A percentile compares a stretch with the other conserved stretches of the same genome.
Conservation (phyloP, 768 basidiomycete species). For the Porphyrellus cyaneotinctus region DNA sequence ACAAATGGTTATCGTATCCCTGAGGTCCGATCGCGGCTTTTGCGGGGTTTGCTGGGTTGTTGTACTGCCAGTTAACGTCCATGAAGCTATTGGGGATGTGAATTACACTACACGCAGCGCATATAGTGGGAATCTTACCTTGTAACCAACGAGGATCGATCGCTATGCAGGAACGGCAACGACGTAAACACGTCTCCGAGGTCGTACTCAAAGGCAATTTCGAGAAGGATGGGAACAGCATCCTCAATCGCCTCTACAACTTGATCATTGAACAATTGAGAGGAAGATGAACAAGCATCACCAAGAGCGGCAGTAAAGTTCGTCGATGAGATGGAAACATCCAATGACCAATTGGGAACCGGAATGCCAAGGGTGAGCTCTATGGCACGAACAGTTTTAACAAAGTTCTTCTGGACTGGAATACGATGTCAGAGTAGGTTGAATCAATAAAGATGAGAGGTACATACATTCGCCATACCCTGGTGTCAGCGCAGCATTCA, state of each 20-base stretch:
- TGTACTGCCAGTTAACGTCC: conserved; percentile 75
- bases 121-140: conserved; percentile 29
- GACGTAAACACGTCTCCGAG: conserved; percentile 25
- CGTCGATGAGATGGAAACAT: conserved; percentile 18
- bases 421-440: neutral
- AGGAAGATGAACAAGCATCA: conserved; percentile 9
- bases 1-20: conserved; percentile 75
- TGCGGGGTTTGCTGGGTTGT: conserved; percentile 67
- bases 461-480: conserved; percentile 64
- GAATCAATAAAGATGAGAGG: neutral
- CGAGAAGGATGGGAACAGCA: conserved; percentile 36
- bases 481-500: conserved; percentile 65
- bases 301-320: conserved; percentile 37
- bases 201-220: conserved; percentile 21
- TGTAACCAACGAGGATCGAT: conserved; percentile 32
- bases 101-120: neutral
- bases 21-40: conserved; percentile 66
- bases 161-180: conserved; percentile 10
- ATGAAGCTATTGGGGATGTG: conserved; percentile 56
- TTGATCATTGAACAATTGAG: conserved; percentile 28
- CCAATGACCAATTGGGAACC: conserved; percentile 15
- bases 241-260: conserved; percentile 33
- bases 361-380: conserved; percentile 59
- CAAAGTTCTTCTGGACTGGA: conserved; percentile 67
- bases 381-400: conserved; percentile 59